Evolutionary conservation across 306 rosid genomes (phyloP), one percentile per base, ranked within the genome.

Genomic region (Pachyrhizus erosus): DNA sequence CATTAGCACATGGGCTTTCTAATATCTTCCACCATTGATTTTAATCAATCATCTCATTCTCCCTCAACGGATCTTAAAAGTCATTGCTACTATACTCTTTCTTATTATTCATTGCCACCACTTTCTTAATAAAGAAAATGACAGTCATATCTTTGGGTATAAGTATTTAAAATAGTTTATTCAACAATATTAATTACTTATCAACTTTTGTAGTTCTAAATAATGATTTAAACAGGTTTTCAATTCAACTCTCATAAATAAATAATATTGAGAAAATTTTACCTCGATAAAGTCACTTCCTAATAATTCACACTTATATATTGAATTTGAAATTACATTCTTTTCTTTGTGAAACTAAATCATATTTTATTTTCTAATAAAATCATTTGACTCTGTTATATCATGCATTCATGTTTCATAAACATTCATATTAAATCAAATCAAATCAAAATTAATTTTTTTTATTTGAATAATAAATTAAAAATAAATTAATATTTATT

Each of bases 1-100:
- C 33, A 69, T 42, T 21, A 9, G 14, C 8, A 3, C 26, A 34
- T 5, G 10, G 7, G 37, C 7, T 82, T 52, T 43, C 33, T 31
- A 58, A 20, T 27, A 61, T 3, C 23, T 83, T 78, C 79, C 40
- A 70, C 84, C 72, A 46, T 14, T 55, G 5, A 43, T 65, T 65
- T 58, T 14, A 8, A 51, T 67, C 40, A 43, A 65, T 60, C 55
- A 51, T 78, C 76, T 13, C 42, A 18, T 66, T 33, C 48, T 31
- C 66, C 52, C 34, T 76, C 61, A 34, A 57, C 42, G 24, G 17
- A 43, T 27, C 45, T 24, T 52, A 45, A 20, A 18, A n/a, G 13
- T 33, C 82, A 45, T 46, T 60, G 18, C 43, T 4, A 43, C 24
- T 69, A 9, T 70, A 15, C 52, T 49, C 66, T 51, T 60, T 33